Evolutionary conservation across 345 rosid species (phyloP), one percentile per base, ranked within the genome.

Genomic region (Arabis alpina): DNA sequence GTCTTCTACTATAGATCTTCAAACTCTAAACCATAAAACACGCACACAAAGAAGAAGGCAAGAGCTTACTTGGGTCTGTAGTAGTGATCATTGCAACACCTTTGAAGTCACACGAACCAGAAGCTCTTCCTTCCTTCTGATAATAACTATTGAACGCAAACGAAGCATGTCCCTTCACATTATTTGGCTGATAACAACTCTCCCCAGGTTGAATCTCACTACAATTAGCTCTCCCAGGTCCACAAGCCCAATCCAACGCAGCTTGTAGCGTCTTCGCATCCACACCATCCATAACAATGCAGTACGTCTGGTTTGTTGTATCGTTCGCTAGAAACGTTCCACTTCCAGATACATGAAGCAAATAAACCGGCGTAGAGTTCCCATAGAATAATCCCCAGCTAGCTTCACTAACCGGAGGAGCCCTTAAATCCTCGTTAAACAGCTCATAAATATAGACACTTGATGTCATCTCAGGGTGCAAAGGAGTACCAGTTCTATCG

Each of bases 241-340:
- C 99, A 75, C 98, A 94, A 30, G 97, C 96, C 99, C 99, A 91
- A 61, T 94, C 99, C 82, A 91, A 81, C 0, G 99, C 98, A 2
- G 98, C 84, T 55, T 91, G 99, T 81, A 94, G 79, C 10, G 88
- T 84, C 83, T 70, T 89, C 8, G 67, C 54, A 73, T 94, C 98
- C 9, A 87, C 80, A 47, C 78, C 84, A 44, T 91, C 99, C 93
- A 76, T 80, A 13, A 77, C 91, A 68, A 87, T 82, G 19, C 99
- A 94, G 43, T 84, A 92, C 0, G 99, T 89, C 75, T 80, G 87
- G 63, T 94, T 94, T 7, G 99, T 91, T n/a, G 98, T 86, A 77
- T 94, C 98, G 15, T 88, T 94, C 5, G 99, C 98, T 71, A 94
- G 44, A 51, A 94, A 92, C 0, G 88, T 83, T 28, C 97, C 98